Evolutionary conservation across 169 alveolate genomes (phyloP).

Genomic region (Theileria parva): DNA sequence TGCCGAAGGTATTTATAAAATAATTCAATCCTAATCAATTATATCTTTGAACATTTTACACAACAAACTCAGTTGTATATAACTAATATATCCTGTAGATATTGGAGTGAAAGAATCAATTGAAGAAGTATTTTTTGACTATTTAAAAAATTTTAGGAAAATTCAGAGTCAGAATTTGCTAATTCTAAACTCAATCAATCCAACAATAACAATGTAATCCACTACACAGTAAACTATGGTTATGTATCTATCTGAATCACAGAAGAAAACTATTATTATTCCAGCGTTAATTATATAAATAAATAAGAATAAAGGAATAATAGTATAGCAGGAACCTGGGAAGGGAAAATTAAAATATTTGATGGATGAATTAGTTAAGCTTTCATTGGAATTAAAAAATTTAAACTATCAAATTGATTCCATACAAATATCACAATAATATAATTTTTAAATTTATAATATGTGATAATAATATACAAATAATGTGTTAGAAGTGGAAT

Average conservation of each 20-base stretch:
- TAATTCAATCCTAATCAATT: not conserved
- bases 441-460: not conserved
- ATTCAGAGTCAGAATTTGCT: conserved; percentile 27
- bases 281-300: not conserved
- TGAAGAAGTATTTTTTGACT: conserved; percentile 30
- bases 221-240: not conserved
- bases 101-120: conserved; percentile 51
- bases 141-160: conserved; percentile 25
- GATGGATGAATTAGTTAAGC: conserved; percentile 55
- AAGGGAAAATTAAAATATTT: conserved; percentile 35
- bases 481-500: not conserved
- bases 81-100: conserved; percentile 41
- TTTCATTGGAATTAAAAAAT: conserved; percentile 39
- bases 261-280: too few relatives aligned
- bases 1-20: conserved; percentile 53
- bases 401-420: conserved; percentile 32
- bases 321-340: conserved; percentile 17
- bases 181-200: not conserved
- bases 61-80: too few relatives aligned
- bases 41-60: too few relatives aligned
- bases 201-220: not conserved
- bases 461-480: not conserved
- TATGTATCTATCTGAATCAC: too few relatives aligned
- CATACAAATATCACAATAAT: not conserved
- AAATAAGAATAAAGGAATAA: not conserved